These are phyloP conservation scores for Sporothrix luriei DNA, from an alignment of 2,329 filamentous ascomycete genomes.

Conservation along the genomic window DNA sequence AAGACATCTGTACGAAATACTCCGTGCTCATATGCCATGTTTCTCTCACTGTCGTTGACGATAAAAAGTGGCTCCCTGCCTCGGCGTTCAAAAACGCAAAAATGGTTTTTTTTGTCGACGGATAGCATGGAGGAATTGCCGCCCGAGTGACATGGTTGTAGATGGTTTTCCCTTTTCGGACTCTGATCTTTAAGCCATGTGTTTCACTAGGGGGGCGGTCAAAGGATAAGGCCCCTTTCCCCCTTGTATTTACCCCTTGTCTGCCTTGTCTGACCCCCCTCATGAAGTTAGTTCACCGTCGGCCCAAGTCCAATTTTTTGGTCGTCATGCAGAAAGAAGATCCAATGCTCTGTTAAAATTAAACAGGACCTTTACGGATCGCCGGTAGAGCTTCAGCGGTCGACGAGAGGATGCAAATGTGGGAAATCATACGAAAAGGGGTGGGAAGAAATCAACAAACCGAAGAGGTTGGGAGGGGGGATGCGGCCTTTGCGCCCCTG, in stretches of 20 bases:
- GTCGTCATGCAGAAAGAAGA: background rate
- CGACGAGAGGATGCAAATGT: background rate
- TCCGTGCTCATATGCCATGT: background rate
- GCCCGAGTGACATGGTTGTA: background rate
- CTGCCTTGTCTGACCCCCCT: background rate
- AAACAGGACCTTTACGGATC: conserved; percentile 23
- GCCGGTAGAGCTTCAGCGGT: conserved; percentile 12
- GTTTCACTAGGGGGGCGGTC: conserved; percentile 23
- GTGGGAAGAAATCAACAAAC: no score
- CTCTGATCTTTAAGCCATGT: conserved; percentile 27
- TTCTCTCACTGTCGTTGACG: background rate
- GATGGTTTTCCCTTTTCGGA: background rate
- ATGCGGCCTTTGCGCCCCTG: background rate
- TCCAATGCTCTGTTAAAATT: conserved; percentile 3
- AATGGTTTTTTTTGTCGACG: conserved; percentile 1
- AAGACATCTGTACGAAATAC: background rate
- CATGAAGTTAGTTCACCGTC: conserved; percentile 1
- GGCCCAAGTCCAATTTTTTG: no score
- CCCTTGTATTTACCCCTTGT: background rate
- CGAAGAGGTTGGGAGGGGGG: background rate
- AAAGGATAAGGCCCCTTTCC: background rate
- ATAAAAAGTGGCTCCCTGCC: background rate
- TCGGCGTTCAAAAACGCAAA: background rate
- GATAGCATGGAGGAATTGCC: conserved; percentile 19
- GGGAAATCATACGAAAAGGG: no score